Evolutionary conservation across 805 yeast genomes (phyloP), one percentile per base, ranked within the genome.

Genomic region (Hanseniaspora lindneri): DNA sequence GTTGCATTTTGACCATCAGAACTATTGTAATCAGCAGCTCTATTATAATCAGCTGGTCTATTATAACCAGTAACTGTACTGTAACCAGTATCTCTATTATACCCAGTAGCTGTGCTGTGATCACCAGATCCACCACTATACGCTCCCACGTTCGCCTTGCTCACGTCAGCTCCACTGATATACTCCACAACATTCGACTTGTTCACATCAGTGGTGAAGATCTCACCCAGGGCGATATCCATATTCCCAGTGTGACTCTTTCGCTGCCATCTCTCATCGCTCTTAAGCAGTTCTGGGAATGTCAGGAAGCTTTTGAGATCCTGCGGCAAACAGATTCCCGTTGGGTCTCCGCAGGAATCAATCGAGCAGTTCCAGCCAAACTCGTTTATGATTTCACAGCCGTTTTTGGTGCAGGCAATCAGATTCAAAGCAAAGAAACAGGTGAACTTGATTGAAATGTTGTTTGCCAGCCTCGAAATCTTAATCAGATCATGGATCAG

Each of bases 361-460:
- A 70, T 56, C 24, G 73, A 72, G 17, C 77, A 69, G 39, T 62
- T 66, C 96, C 96, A 89, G 1, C 79, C 79, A 47, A 73, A 67
- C 55, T 86, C 95, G 58, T 85, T 95, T 49, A 88, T 66, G 14
- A 87, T 76, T 58, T 88, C 96, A 20, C 79, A 71, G 0, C 97
- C 97, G 57, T 84, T 86, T 14, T 66, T 67, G 0, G 94, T 84
- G 20, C 71, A 70, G 0, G 92, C 70, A 23, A 87, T 68, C 54
- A 84, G 68, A 0, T 96, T 95, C 29, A 89, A 64, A 0, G 77
- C 83, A 55, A 75, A 83, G 55, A 82, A 83, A 10, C 94, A 83
- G 1, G 85, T 74, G 1, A 92, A 92, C 51, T 80, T 73, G 24
- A 89, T 58, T 44, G 79, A 76, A 69, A 82, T 74, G 10, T 76